Evolutionary conservation across 495 filamentous ascomycete genomes (phyloP), one percentile per base, ranked within the genome.

Genomic region (Talaromyces wortmannii): DNA sequence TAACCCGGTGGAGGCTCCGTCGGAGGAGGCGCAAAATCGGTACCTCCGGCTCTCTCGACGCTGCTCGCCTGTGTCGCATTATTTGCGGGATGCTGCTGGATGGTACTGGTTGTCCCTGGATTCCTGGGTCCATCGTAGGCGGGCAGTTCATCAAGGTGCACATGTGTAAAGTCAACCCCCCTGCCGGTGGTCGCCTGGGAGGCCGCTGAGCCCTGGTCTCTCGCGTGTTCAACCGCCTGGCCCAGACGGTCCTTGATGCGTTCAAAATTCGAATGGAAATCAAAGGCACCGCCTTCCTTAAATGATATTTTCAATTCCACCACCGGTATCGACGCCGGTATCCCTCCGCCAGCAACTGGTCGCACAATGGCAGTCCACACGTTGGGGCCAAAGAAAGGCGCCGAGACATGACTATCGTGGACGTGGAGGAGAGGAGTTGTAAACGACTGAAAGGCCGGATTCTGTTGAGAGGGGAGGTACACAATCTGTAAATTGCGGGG

Each of bases 311-410:
- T 90, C 49, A 92, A 57, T 59, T 92, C 88, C 31, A 96, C 78
- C 13, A 83, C 82, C 3, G 85, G 74, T 42, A 88, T 77, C 11
- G 83, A 78, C n/a, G 86, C 70, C 2, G 90, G 87, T 44, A 98
- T 89, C 43, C 90, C 90, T n/a, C 95, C 95, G 29, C 85, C 84
- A 1, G 84, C 64, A 30, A 94, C 88, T 16, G 95, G 91, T 60
- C 86, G 86, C 50, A 95, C 78, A 30, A 85, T 71, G 31, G 85
- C 86, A 23, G 81, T 81, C 94, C 94, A 98, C 61, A 86, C 85
- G 72, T 97, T 97, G 8, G 95, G 87, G n/a, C 94, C 94, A 63
- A 97, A 95, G 73, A 92, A 95, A 2, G 95, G 91, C 2, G 92
- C 89, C 6, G 87, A 82, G 52, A 97, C 89, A 63, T 90, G 90